A percentile compares a stretch with the other conserved stretches of the same genome.
Evolutionary conservation across 2,329 filamentous ascomycete genomes (phyloP).

Genomic region (Akanthomyces uredinophilus): DNA sequence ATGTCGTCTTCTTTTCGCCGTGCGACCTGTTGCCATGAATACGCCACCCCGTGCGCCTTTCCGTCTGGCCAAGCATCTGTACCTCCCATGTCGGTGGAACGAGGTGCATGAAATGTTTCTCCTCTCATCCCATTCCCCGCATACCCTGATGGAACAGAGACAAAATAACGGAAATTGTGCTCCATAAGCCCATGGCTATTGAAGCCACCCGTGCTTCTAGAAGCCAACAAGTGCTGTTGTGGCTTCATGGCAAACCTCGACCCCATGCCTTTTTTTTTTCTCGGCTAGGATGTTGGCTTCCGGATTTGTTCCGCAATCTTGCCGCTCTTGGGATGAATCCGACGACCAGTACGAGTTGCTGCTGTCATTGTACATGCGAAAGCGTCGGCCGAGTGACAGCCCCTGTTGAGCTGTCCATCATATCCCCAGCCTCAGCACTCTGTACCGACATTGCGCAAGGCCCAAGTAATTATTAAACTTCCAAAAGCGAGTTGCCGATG

Average conservation of each 20-base stretch:
- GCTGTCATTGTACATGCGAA: neutral
- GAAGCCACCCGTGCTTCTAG: neutral
- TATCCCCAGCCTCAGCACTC: too few species aligned
- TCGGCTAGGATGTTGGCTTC: neutral
- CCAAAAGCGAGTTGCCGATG: neutral
- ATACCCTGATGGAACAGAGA: conserved; percentile 2
- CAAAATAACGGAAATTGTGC: too few species aligned
- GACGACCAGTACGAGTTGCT: too few species aligned
- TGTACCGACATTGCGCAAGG: too few species aligned
- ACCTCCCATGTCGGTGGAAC: neutral
- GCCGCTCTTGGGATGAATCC: too few species aligned
- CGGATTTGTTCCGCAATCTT: neutral
- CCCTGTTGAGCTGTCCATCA: neutral
- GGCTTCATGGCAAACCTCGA: too few species aligned
- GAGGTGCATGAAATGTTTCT: neutral
- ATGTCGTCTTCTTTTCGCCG: neutral
- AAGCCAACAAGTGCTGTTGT: neutral
- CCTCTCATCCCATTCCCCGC: neutral
- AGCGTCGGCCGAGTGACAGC: neutral
- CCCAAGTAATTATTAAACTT: conserved; percentile 5
- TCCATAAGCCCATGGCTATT: neutral
- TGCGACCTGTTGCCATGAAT: too few species aligned
- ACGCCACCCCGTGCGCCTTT: too few species aligned
- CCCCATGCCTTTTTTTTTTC: too few species aligned
- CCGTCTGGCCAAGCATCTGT: neutral